Conservation (phyloP, 1,139 yeast genomes). For the Taphrina confusa region DNA sequence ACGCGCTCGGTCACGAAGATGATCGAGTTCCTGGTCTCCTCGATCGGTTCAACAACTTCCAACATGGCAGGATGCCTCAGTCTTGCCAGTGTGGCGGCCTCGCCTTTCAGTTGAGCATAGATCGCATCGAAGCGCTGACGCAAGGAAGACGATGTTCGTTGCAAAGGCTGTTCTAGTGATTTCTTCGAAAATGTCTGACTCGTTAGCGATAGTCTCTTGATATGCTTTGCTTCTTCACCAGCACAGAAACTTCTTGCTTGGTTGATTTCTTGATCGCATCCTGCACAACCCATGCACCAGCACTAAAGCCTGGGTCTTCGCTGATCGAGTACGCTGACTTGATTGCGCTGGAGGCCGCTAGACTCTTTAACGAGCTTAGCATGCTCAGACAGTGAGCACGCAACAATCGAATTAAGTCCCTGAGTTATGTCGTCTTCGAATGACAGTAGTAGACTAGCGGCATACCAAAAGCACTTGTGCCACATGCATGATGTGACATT, state of each 20-base stretch:
- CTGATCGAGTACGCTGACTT: conserved; percentile 61
- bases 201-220: conserved; percentile 1
- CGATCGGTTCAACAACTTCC: conserved; percentile 80
- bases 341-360: conserved; percentile 23
- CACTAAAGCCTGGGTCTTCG: conserved; percentile 68
- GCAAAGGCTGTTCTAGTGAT: conserved; percentile 61
- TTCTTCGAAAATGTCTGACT: conserved; percentile 70
- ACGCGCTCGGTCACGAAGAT: conserved; percentile 85
- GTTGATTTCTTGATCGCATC: conserved; percentile 71
- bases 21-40: conserved; percentile 76
- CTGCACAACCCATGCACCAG: conserved; percentile 84
- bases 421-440: too few species aligned
- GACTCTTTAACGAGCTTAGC: conserved; percentile 22
- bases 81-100: conserved; percentile 71
- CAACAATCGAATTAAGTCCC: too few species aligned
- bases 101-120: conserved; percentile 54
- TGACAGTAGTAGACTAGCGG: too few species aligned
- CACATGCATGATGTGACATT: too few species aligned
- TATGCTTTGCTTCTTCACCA: not conserved
- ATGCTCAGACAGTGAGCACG: too few species aligned
- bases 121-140: conserved; percentile 49
- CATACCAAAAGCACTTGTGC: too few species aligned
- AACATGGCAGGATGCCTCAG: conserved; percentile 85
- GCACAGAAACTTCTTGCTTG: conserved; percentile 42
- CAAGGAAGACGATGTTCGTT: conserved; percentile 48